Conservation (phyloP, 2,329 filamentous ascomycete genomes). For the Canariomyces notabilis region DNA sequence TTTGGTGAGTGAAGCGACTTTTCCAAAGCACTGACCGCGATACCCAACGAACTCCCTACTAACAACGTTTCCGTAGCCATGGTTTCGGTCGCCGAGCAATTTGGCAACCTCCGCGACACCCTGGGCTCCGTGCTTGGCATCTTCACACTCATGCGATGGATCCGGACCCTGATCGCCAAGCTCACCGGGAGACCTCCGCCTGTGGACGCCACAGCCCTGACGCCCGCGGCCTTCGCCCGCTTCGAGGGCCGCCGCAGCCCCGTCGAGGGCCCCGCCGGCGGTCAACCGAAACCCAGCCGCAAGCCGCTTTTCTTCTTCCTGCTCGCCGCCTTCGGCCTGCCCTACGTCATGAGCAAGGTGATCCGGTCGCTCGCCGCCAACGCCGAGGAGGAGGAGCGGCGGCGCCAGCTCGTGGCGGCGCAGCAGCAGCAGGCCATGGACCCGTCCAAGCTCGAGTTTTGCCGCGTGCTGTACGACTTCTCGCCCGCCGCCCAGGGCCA, state of each 20-base stretch:
- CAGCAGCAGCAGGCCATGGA: slow-evolving; percentile 63
- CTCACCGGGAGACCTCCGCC: slow-evolving; percentile 87
- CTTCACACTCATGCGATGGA: slow-evolving; percentile 93
- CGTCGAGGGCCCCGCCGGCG: slow-evolving; percentile 57
- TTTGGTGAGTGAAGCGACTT: slow-evolving; percentile 63
- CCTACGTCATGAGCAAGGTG: slow-evolving; percentile 95
- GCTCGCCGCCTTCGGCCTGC: slow-evolving; percentile 87
- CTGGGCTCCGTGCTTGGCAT: slow-evolving; percentile 91
- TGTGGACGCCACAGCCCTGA: slow-evolving; percentile 79
- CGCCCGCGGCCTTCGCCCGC: slow-evolving; percentile 81
- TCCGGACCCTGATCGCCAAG: slow-evolving; percentile 85
- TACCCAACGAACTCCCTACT: slow-evolving; percentile 2
- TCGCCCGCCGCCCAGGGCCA: slow-evolving; percentile 61
- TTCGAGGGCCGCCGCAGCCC: slow-evolving; percentile 67
- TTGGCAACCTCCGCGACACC: slow-evolving; percentile 87
- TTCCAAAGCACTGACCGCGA: background rate
- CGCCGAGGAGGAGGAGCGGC: slow-evolving; percentile 76
- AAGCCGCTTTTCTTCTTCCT: slow-evolving; percentile 97
- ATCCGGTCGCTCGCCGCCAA: slow-evolving; percentile 78
- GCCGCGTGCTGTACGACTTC: slow-evolving; percentile 91
- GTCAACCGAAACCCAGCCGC: slow-evolving; percentile 74
- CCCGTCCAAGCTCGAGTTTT: slow-evolving; percentile 91
- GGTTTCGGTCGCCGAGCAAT: slow-evolving; percentile 97
- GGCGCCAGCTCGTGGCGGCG: slow-evolving; percentile 40
- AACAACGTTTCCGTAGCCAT: slow-evolving; percentile 59